phyloP scores from a whole-genome alignment of 495 filamentous ascomycete species.

The Oleoguttula mirabilis region DNA sequence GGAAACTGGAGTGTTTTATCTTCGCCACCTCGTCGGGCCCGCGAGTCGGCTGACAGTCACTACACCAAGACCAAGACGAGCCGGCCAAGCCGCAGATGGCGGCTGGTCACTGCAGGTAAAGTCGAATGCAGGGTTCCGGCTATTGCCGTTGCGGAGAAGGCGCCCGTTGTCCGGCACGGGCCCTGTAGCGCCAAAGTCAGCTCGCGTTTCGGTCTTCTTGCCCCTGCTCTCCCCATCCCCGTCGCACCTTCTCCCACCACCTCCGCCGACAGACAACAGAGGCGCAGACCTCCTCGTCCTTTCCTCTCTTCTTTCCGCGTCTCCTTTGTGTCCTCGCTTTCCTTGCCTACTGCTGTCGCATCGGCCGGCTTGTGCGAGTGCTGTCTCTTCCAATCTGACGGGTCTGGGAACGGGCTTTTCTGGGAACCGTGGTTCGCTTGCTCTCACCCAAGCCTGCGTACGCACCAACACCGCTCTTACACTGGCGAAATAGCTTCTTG shows the following conservation, averaged over 20 bases:
- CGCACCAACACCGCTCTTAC: too few species aligned
- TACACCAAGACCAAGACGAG: not conserved
- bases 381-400: not conserved
- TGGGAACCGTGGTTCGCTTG: too few species aligned
- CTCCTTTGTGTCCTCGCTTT: slow-evolving; percentile 10
- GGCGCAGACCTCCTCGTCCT: not conserved
- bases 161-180: not conserved
- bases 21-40: too few species aligned
- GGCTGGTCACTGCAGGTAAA: not conserved
- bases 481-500: too few species aligned
- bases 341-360: not conserved
- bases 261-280: not conserved
- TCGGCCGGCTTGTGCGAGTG: not conserved
- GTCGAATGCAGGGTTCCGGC: not conserved
- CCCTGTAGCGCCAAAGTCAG: not conserved
- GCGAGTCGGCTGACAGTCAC: not conserved
- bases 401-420: not conserved
- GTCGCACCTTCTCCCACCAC: not conserved
- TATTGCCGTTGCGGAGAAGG: not conserved
- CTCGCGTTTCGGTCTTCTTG: not conserved
- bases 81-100: not conserved
- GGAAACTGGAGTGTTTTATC: too few species aligned
- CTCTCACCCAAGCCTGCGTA: too few species aligned
- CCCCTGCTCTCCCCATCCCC: not conserved
- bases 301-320: slow-evolving; percentile 5